Evolutionary conservation across 2,329 filamentous ascomycete genomes (phyloP), one percentile per base, ranked within the genome.

Genomic region (Penicillium sp.): DNA sequence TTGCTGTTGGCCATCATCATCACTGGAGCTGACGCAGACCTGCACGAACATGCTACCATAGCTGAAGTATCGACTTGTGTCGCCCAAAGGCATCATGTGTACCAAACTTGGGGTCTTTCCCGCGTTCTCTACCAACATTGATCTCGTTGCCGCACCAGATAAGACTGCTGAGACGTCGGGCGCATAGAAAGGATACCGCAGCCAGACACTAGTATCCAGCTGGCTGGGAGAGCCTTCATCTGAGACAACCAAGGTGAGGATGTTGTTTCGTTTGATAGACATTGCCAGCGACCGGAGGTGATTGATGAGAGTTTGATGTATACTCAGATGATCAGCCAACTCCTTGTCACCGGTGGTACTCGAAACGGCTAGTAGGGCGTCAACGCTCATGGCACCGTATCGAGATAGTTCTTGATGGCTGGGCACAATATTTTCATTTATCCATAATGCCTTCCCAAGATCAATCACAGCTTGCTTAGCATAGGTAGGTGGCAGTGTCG

Each of bases 371-470:
- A 75, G 55, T 42, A 77, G 53, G 14, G 72, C 69, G 28, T 75
- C 73, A n/a, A 75, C 63, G 25, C 72, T 66, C 67, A 73, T 71
- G 16, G 66, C 62, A 2, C 74, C 75, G 47, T 77, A 76, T n/a
- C 65, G 65, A 40, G 65, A 61, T 5, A 78, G 52, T 41, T 78
- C 75, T 22, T 67, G 64, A 53, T 77, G 73, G 19, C 68, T 64
- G 10, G 77, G 73, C 22, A 76, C 63, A 36, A 78, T 71, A 3
- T 70, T 63, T 43, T 74, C 71, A 41, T 72, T 80, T n/a, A 96
- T 84, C 91, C 92, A 97, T 71, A 90, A 88, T 0, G 87, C 82
- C 71, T 96, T 97, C 25, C 90, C 87, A 48, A 97, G 78, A 71
- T 96, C 90, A 1, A 93, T 83, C 65, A 95, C 91, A 1, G 90